Evolutionary conservation across 257 asterid species (phyloP), one percentile per base, ranked within the genome.

Genomic region (Jaltomata sinuosa): DNA sequence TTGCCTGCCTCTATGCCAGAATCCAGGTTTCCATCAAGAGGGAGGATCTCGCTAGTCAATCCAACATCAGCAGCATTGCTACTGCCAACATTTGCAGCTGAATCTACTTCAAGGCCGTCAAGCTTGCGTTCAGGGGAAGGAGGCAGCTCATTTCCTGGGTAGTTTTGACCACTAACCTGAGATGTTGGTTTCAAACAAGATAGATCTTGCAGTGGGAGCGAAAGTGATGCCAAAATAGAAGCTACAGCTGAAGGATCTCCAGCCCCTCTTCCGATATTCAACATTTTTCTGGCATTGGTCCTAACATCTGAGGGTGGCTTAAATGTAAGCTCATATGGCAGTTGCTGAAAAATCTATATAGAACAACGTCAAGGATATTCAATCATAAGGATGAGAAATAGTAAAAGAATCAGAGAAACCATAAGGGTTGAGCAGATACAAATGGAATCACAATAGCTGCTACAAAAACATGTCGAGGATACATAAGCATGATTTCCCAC

Each of bases 161-260:
- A 19, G 61, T 21, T 54, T 54, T 54, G 6, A 19, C 89, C 90
- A 87, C 90, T 87, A 85, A 90, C 90, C 89, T 89, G 93, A 67
- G 94, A 90, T 34, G 92, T 42, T 83, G n/a, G n/a, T n/a, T n/a
- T n/a, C n/a, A n/a, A n/a, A n/a, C n/a, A n/a, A n/a, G n/a, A n/a
- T n/a, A n/a, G n/a, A n/a, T 93, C 93, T 81, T 86, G 93, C 82
- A 93, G 90, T 71, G 86, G 87, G 84, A 86, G 88, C 74, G 97
- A 94, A 83, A 94, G 97, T 1, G 97, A 94, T 45, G 97, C 98
- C 93, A 94, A 89, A 87, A 94, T 92, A 54, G 98, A 94, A 88
- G 97, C 97, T 82, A 91, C 96, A 83, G 94, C 93, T 84, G 98
- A 94, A 79, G 94, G 90, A 91, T 94, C 97, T 85, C 98, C 97